These are phyloP conservation scores for Sphaerulina musiva DNA, from an alignment of 2,329 filamentous ascomycete genomes.

Conservation along the genomic window DNA sequence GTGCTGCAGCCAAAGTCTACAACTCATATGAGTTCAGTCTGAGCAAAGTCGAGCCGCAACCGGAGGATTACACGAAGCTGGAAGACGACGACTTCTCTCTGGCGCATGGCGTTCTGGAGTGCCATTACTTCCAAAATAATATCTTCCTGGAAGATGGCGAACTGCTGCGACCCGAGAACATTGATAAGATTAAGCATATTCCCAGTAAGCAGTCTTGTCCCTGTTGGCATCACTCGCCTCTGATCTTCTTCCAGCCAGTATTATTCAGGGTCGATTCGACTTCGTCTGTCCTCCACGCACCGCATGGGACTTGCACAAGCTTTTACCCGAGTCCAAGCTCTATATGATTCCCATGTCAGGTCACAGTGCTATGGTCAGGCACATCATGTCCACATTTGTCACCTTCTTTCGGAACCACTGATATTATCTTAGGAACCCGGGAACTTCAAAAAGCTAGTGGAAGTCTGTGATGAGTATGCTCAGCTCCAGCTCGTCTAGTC, in stretches of 20 bases:
- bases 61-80: conserved; percentile 3
- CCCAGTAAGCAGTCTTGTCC: conserved; percentile 3
- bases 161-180: conserved; percentile 10
- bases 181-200: conserved; percentile 15
- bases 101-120: conserved; percentile 11
- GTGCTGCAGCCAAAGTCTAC: conserved; percentile 10
- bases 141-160: neutral
- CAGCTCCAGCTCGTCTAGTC: neutral
- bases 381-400: neutral
- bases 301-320: conserved; percentile 16
- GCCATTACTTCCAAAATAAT: neutral
- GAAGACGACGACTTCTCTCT: conserved; percentile 13
- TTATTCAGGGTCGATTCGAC: conserved; percentile 15
- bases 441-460: conserved; percentile 9
- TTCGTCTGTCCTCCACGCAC: conserved; percentile 13
- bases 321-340: conserved; percentile 11
- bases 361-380: conserved; percentile 13
- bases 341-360: conserved; percentile 16
- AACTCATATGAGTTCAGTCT: conserved; percentile 10
- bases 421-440: conserved; percentile 8
- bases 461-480: conserved; percentile 12
- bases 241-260: conserved; percentile 7
- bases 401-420: neutral
- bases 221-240: neutral
- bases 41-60: conserved; percentile 4